Evolutionary conservation across 208 protist genomes (phyloP), one percentile per base, ranked within the genome.

Genomic region (Spongospora subterranea): DNA sequence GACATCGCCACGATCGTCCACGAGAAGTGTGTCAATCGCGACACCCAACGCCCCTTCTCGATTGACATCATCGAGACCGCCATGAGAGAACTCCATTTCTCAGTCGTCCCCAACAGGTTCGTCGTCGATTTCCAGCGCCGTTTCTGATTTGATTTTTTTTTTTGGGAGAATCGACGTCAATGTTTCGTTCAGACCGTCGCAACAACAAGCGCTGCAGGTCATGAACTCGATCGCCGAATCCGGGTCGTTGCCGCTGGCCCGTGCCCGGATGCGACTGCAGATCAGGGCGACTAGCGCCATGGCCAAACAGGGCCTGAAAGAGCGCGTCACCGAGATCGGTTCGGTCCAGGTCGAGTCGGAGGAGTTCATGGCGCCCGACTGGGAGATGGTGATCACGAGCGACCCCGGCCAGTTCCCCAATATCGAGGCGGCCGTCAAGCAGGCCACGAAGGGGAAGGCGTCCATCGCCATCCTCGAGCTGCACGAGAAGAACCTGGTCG

Each of bases 1-100:
- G 98, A 99, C 88, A 97, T 99, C 64, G 97, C 97, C 13, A 94
- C 96, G 0, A 98, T 98, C 53, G 97, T 99, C 32, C 95, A 97
- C 0, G 97, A 98, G 40, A 98, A 98, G 94, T 98, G 97, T 92
- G 93, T 99, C 39, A 97, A 98, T 93, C 92, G 95, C 29, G 95
- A 97, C 32, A 98, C 97, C 35, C 94, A 91, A 91, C 95, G 45
- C 38, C 77, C 92, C 60, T 65, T 94, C 93, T 40, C 95, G 32
- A 91, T 96, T 0, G 93, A 93, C 6, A 95, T 98, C 45, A 98
- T 99, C 76, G 97, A 99, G 91, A 94, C 96, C 60, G 97, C 98
- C 40, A 95, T 99, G 92, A 94, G 94, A 41, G 97, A 97, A 39
- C 32, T 88, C 64, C 89, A 64, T 90, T 91, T 89, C n/a, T 76